Evolutionary conservation across 768 basidiomycete genomes (phyloP).

Genomic region (Leccinum pellstonianum): DNA sequence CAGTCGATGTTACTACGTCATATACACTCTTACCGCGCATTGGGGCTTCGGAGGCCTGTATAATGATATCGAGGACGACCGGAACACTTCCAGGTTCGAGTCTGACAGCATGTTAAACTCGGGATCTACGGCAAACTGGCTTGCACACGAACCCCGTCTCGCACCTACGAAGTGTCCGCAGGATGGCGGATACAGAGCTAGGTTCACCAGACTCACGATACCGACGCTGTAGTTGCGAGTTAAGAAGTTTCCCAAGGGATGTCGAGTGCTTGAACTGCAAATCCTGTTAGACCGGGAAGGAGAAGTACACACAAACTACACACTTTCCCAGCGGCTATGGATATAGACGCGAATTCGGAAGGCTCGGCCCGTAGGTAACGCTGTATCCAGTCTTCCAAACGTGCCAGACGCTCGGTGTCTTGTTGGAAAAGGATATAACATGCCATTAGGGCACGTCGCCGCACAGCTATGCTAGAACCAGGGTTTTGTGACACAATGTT

Average conservation of each 20-base stretch:
- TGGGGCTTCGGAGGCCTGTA: slow-evolving; percentile 21
- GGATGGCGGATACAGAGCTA: slow-evolving; percentile 10
- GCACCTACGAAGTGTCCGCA: slow-evolving; percentile 25
- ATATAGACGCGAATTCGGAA: slow-evolving; percentile 6
- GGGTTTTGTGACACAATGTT: slow-evolving; percentile 5
- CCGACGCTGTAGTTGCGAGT: slow-evolving; percentile 19
- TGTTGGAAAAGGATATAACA: slow-evolving; percentile 50
- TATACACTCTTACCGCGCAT: slow-evolving; percentile 23
- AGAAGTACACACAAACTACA: slow-evolving; percentile 3
- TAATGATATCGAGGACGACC: slow-evolving; percentile 28
- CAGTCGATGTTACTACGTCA: slow-evolving; percentile 8
- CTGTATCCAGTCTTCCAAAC: slow-evolving; percentile 32
- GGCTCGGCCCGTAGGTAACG: slow-evolving; percentile 14
- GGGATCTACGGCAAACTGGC: background rate
- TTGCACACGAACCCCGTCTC: slow-evolving; percentile 23
- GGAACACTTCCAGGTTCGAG: slow-evolving; percentile 23
- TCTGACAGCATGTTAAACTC: slow-evolving; percentile 13
- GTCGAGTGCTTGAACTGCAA: slow-evolving; percentile 26
- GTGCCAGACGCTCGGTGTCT: slow-evolving; percentile 46
- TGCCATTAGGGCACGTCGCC: slow-evolving; percentile 60
- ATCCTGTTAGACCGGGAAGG: slow-evolving; percentile 4
- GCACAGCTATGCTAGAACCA: slow-evolving; percentile 50
- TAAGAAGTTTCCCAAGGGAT: slow-evolving; percentile 22
- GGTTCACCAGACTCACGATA: slow-evolving; percentile 11
- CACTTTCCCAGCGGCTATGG: slow-evolving; percentile 24